These are phyloP conservation scores for Suillus brevipes DNA, from an alignment of 768 basidiomycete genomes.

Conservation along the genomic window DNA sequence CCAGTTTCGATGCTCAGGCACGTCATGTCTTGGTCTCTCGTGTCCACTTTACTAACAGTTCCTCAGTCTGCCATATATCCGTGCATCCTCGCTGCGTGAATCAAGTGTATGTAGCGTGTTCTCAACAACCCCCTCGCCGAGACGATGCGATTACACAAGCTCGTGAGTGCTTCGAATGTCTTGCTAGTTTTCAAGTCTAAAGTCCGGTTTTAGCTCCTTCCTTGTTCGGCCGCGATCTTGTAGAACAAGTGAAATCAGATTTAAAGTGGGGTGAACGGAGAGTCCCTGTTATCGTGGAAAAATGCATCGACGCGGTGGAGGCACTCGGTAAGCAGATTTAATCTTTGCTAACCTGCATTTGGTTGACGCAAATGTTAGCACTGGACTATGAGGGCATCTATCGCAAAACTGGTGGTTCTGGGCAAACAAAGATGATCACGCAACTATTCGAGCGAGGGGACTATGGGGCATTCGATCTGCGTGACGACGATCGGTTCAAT, in stretches of 20 bases:
- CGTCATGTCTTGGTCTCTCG: constrained; percentile 31
- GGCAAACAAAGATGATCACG: constrained; percentile 90
- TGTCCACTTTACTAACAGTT: constrained; percentile 8
- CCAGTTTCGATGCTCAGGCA: constrained; percentile 88
- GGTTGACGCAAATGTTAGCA: constrained; percentile 44
- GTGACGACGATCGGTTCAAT: constrained; percentile 88
- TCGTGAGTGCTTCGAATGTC: constrained; percentile 13
- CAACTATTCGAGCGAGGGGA: constrained; percentile 94
- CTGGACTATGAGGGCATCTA: constrained; percentile 98
- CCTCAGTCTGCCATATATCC: constrained; percentile 75
- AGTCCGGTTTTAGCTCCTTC: constrained; percentile 58
- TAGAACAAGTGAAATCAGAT: constrained; percentile 79
- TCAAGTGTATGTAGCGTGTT: constrained; percentile 66
- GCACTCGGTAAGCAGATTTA: constrained; percentile 57
- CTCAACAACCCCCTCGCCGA: constrained; percentile 45
- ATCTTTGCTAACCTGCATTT: neutral
- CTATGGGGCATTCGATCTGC: constrained; percentile 85
- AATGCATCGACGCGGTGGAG: constrained; percentile 95
- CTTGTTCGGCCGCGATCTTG: constrained; percentile 90
- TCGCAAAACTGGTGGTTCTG: constrained; percentile 92
- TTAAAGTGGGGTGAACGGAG: constrained; percentile 55
- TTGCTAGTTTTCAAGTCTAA: constrained; percentile 15
- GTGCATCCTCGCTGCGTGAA: constrained; percentile 86
- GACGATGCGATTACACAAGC: constrained; percentile 32
- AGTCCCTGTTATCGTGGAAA: constrained; percentile 89